Conservation (phyloP, 2,329 filamentous ascomycete species). For the Metarhizium brunneum region DNA sequence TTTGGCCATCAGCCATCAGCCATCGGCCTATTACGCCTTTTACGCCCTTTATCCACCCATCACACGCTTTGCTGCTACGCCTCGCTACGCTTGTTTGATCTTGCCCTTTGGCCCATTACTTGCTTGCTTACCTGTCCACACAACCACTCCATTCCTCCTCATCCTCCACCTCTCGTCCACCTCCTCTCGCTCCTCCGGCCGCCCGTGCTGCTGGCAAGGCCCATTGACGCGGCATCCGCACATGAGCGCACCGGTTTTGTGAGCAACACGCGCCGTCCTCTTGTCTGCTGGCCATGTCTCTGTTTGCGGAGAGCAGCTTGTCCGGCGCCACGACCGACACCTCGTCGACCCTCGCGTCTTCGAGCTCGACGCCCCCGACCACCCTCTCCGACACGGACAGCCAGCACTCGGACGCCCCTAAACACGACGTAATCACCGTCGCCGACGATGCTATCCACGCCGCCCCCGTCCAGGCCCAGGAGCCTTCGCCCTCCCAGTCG, state of each 20-base stretch:
- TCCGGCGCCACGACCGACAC: conserved; percentile 24
- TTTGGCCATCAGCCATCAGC: not conserved
- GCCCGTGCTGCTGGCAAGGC: conserved; percentile 6
- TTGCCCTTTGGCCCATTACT: not conserved
- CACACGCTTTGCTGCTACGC: not conserved
- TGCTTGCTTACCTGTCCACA: not conserved
- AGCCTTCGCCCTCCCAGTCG: conserved; percentile 9
- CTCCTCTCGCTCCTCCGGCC: conserved; percentile 1
- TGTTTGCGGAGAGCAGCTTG: conserved; percentile 25
- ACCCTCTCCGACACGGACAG: conserved; percentile 55
- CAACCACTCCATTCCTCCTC: not conserved
- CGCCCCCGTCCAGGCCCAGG: conserved; percentile 17
- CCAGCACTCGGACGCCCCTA: conserved; percentile 36
- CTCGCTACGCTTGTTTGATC: not conserved
- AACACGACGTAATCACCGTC: conserved; percentile 28
- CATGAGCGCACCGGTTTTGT: not conserved
- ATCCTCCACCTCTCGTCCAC: not conserved
- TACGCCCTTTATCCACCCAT: not conserved
- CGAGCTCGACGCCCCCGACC: conserved; percentile 56
- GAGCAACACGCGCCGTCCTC: not conserved
- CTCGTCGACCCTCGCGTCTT: conserved; percentile 44
- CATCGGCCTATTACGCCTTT: not conserved
- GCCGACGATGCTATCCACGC: conserved; percentile 16
- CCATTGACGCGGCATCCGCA: conserved; percentile 4
- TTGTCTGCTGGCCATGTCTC: conserved; percentile 17